A percentile compares a stretch with the other conserved stretches of the same genome.
phyloP scores from a whole-genome alignment of 768 basidiomycete species.

The Tulasnella sp. region DNA sequence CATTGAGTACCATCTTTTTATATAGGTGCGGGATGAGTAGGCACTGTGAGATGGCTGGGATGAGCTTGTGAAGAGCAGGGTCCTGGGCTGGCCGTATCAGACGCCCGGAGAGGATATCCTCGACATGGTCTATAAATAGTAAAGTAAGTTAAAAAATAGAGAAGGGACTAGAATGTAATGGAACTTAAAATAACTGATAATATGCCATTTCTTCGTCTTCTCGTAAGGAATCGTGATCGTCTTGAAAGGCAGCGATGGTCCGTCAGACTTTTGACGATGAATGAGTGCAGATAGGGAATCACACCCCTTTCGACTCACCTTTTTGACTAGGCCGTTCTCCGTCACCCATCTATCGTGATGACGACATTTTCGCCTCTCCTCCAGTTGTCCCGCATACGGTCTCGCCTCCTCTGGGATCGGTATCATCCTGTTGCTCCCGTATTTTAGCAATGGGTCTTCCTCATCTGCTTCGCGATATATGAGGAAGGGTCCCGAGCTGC shows the following conservation, averaged over 20 bases:
- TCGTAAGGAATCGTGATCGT: neutral
- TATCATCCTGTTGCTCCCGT: neutral
- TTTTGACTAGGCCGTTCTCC: neutral
- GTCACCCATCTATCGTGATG: neutral
- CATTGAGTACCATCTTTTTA: too few species aligned
- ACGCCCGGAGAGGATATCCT: conserved; percentile 1
- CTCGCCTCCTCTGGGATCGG: neutral
- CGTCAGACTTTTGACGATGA: neutral
- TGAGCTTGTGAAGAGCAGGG: neutral
- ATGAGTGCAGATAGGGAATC: too few species aligned
- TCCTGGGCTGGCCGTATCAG: neutral
- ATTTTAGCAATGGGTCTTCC: neutral
- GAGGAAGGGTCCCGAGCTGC: neutral
- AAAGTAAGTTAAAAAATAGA: too few species aligned
- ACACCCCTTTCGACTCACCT: too few species aligned
- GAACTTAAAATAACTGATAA: neutral
- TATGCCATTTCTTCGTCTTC: neutral
- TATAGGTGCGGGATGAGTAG: neutral
- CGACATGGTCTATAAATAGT: neutral
- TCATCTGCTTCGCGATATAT: neutral
- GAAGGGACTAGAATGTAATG: too few species aligned
- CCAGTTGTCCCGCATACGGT: neutral
- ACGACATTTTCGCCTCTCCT: neutral
- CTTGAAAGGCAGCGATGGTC: neutral
- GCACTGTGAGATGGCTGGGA: neutral